Percentiles rank a stretch among this genome's conserved stretches.
Conservation (phyloP, 2,329 filamentous ascomycete genomes). For the Alternaria arbusti region DNA sequence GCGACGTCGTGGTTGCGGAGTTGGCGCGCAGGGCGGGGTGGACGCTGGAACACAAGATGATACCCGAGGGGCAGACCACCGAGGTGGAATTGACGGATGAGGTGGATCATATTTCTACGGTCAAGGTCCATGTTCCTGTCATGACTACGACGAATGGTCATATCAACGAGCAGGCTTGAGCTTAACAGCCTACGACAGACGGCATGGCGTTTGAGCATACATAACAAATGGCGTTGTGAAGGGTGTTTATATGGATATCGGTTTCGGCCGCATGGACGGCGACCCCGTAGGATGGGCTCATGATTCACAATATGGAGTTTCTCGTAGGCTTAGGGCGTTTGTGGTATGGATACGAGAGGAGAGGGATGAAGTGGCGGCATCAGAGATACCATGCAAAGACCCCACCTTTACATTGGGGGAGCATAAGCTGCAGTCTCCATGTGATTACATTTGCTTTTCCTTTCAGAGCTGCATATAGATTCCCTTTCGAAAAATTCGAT, state of each 20-base stretch:
- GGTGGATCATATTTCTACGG: constrained; percentile 37
- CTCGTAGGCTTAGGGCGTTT: background rate
- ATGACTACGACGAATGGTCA: constrained; percentile 22
- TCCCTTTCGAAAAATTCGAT: too few species aligned
- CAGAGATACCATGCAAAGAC: background rate
- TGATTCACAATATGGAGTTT: background rate
- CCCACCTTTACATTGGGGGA: background rate
- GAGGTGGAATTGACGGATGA: constrained; percentile 54
- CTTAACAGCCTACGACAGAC: background rate
- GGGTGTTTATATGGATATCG: constrained; percentile 10
- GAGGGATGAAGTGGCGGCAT: background rate
- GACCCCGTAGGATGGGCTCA: background rate
- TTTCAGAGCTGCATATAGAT: background rate
- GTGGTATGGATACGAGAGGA: background rate
- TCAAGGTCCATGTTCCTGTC: constrained; percentile 30
- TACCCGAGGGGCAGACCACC: constrained; percentile 69
- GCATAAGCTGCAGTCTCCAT: background rate
- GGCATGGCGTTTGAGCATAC: constrained; percentile 6
- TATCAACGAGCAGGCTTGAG: constrained; percentile 13
- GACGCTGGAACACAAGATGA: constrained; percentile 82
- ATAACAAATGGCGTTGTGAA: constrained; percentile 16
- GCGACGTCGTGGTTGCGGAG: constrained; percentile 87
- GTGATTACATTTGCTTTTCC: background rate
- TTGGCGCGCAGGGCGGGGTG: constrained; percentile 82
- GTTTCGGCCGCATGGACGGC: background rate